Conservation (phyloP, 805 yeast species). For the Candida montana region DNA sequence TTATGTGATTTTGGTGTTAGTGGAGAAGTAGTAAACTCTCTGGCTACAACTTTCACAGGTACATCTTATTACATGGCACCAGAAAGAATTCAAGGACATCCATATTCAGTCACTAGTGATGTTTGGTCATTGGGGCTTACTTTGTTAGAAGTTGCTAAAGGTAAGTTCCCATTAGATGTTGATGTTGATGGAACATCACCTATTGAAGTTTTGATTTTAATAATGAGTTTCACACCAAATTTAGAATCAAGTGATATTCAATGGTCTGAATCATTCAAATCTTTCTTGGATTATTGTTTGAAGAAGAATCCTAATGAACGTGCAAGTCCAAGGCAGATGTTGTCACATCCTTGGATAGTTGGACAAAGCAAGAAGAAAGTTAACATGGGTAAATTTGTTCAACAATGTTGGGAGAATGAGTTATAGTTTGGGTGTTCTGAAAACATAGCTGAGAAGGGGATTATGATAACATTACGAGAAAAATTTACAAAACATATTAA, state of each 20-base stretch:
- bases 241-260: conserved; percentile 73
- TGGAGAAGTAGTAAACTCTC: conserved; percentile 91
- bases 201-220: conserved; percentile 76
- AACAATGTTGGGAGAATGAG: conserved; percentile 32
- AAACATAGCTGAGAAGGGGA: no score
- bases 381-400: conserved; percentile 81
- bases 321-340: conserved; percentile 91
- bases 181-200: conserved; percentile 53
- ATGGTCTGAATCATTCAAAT: conserved; percentile 83
- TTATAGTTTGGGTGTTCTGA: no score
- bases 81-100: conserved; percentile 91
- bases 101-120: conserved; percentile 91
- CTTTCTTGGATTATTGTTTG: conserved; percentile 74
- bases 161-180: conserved; percentile 70
- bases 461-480: no score
- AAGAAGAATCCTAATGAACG: conserved; percentile 74
- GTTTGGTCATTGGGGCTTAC: conserved; percentile 96
- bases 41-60: conserved; percentile 96
- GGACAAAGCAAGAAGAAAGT: conserved; percentile 71
- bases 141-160: conserved; percentile 85
- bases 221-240: conserved; percentile 77
- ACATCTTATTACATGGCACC: conserved; percentile 99
- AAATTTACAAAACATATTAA: no score
- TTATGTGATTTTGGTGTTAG: conserved; percentile 97
- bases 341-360: conserved; percentile 87